Conservation (phyloP, 345 rosid species). For the Garcia nutans region DNA sequence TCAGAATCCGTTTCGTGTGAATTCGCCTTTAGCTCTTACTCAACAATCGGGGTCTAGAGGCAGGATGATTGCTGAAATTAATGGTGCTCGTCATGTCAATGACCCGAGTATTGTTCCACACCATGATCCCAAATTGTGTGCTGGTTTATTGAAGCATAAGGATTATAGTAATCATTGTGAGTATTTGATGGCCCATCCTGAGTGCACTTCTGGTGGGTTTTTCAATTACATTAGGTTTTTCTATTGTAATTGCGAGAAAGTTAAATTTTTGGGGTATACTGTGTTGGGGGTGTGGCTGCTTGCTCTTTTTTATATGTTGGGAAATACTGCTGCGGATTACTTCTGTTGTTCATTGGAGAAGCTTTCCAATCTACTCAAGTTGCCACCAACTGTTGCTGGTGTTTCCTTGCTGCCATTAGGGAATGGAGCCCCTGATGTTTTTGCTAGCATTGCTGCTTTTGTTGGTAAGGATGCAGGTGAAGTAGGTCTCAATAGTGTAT, state of each 20-base stretch:
- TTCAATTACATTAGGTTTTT: conserved; percentile 73
- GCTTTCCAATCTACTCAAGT: conserved; percentile 62
- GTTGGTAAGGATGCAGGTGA: conserved; percentile 67
- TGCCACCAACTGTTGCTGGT: conserved; percentile 88
- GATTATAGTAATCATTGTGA: conserved; percentile 36
- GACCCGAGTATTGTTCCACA: conserved; percentile 1
- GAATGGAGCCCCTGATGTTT: conserved; percentile 94
- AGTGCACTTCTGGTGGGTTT: conserved; percentile 70
- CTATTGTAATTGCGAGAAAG: conserved; percentile 61
- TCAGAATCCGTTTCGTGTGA: conserved; percentile 2
- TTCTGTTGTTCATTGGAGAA: conserved; percentile 87
- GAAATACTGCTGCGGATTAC: conserved; percentile 92
- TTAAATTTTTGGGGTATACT: conserved; percentile 46
- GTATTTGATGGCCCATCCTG: conserved; percentile 59
- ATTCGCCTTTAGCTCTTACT: background rate
- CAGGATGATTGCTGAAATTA: conserved; percentile 4
- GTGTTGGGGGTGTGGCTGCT: conserved; percentile 68
- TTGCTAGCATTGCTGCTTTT: conserved; percentile 91
- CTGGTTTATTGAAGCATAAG: conserved; percentile 23
- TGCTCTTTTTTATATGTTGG: conserved; percentile 80
- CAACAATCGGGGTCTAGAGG: background rate
- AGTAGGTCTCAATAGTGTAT: conserved; percentile 85
- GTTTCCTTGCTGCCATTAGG: conserved; percentile 89
- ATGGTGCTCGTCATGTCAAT: conserved; percentile 5
- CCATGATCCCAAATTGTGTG: conserved; percentile 14